Evolutionary conservation across 2,329 filamentous ascomycete genomes (phyloP).

Genomic region (Fusarium sp.): DNA sequence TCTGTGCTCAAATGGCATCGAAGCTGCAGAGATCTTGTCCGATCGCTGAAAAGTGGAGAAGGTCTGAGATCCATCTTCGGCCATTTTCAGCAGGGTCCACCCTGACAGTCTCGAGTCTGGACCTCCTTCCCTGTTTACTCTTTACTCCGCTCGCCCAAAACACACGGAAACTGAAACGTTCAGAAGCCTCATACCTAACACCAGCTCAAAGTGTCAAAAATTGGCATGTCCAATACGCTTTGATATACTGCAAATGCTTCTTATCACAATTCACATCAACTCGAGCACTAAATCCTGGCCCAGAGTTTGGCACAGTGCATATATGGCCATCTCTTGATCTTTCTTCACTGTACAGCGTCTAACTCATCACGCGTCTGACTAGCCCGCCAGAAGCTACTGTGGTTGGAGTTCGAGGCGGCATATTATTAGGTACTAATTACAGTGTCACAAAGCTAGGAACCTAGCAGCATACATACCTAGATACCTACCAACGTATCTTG

Average conservation of each 20-base stretch:
- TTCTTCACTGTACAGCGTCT: background rate
- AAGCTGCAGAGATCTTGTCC: background rate
- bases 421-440: background rate
- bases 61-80: background rate
- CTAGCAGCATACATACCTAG: background rate
- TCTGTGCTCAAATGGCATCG: background rate
- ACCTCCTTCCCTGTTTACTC: background rate
- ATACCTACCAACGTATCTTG: background rate
- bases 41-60: slow-evolving; percentile 2
- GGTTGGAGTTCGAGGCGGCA: slow-evolving; percentile 1
- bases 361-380: background rate
- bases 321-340: slow-evolving; percentile 13
- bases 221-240: slow-evolving; percentile 6
- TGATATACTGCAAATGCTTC: background rate
- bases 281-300: background rate
- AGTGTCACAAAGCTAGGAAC: background rate
- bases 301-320: background rate
- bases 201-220: background rate
- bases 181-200: slow-evolving; percentile 11
- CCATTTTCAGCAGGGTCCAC: slow-evolving; percentile 6
- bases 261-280: too few relatives aligned
- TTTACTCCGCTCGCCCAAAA: background rate
- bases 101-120: slow-evolving; percentile 4
- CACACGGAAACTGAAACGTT: slow-evolving; percentile 15
- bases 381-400: slow-evolving; percentile 26